Percentiles rank a stretch among this genome's conserved stretches.
These are phyloP conservation scores for Beauveria sp. DNA, from an alignment of 2,329 filamentous ascomycete species.

Conservation along the genomic window DNA sequence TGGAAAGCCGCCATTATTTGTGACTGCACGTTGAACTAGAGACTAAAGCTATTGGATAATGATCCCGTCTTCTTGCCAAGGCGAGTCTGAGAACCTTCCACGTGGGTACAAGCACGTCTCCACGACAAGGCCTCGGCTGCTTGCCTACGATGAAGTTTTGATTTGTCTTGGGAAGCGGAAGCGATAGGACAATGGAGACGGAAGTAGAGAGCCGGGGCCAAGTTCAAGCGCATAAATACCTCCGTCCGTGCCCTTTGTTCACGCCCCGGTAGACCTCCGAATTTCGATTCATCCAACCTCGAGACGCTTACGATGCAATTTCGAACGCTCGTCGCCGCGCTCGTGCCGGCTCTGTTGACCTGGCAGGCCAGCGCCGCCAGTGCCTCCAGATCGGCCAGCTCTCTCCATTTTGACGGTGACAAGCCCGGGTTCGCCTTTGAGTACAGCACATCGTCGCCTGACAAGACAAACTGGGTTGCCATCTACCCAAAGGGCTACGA, in stretches of 20 bases:
- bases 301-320: not conserved
- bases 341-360: not conserved
- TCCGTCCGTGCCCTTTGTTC: not conserved
- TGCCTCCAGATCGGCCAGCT: not conserved
- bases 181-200: not conserved
- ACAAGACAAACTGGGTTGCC: constrained; percentile 20
- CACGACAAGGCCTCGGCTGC: not conserved
- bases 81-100: not conserved
- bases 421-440: constrained; percentile 15
- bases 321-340: not conserved
- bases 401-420: not conserved
- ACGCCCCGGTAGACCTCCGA: not conserved
- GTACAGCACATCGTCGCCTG: constrained; percentile 15
- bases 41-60: not conserved
- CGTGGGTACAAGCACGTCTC: not conserved
- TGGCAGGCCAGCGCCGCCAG: constrained; percentile 1
- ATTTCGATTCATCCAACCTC: not conserved
- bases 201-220: not conserved
- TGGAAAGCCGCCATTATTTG: not conserved
- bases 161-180: no score
- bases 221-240: not conserved
- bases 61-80: not conserved
- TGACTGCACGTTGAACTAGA: not conserved
- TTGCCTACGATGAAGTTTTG: not conserved
- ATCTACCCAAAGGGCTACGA: constrained; percentile 17